Evolutionary conservation across 805 yeast genomes (phyloP), one percentile per base, ranked within the genome.

Genomic region (Clavispora vitiphila): DNA sequence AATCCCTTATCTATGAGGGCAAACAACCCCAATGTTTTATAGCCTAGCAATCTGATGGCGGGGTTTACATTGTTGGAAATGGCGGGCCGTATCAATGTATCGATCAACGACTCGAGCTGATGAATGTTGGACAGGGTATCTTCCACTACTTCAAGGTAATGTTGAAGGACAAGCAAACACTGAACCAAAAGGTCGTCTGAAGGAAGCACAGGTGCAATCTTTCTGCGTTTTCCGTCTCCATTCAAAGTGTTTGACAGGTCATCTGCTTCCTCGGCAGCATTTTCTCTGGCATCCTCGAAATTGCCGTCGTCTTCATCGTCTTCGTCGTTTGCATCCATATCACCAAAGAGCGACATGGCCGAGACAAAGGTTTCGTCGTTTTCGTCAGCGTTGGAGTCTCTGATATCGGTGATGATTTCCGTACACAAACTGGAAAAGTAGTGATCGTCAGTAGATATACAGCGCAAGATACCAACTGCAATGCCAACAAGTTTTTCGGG

Each of bases 401-500:
- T 77, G 38, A 90, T 71, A 67, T 90, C 97, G 32, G 87, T 80
- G 29, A 89, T 80, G 14, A 88, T 78, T 68, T 91, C 97, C n/a
- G 84, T 77, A 15, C 85, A 74, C 79, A 88, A 83, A 27, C 86
- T 79, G 20, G 86, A 77, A 57, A 90, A 90, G 65, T 91, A 96
- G 41, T 81, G 76, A 54, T 88, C 96, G 57, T 76, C 85, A 16
- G 83, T 78, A 1, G 96, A 83, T 9, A 86, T 63, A 48, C 78
- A 82, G 29, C 80, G 72, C 49, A 90, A 72, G 2, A 89, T 86
- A 38, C 76, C 71, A 47, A 86, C 71, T 3, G 86, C 72, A 10
- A 76, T 69, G 29, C 74, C 73, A 20, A 80, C 72, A 23, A 81
- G 65, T 6, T 64, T 56, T 43, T 78, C 87, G 1, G 78, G 61